Base-by-base conservation (phyloP, 108 stramenopile genomes). In the Cylindrotheca fusiformis region DNA sequence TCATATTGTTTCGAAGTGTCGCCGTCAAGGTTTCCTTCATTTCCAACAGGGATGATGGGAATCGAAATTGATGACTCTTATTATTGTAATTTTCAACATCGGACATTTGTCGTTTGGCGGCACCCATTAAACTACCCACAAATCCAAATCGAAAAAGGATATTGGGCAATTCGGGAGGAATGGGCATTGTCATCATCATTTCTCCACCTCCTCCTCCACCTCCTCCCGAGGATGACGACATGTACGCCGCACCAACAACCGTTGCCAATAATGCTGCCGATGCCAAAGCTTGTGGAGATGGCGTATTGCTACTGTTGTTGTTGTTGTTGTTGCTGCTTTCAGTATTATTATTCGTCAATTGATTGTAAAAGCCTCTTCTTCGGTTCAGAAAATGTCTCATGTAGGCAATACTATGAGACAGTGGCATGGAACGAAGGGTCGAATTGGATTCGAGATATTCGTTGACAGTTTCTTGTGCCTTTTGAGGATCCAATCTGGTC, bases 371-470 rank as follows among this genome's bases (percentile, higher is more conserved):
- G 18, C 63, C 50, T 45, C 60, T 63, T 18, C 55, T 33, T 36
- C 52, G 70, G 33, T 67, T 24, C 22, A 87, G 51, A 19, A 78
- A 67, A 45, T 82, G 80, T 26, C 83, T 78, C 20, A 82, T 44
- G 53, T 84, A 87, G 0, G 72, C 82, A 24, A 87, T 58, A 12
- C 76, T 68, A 52, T 88, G 75, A 4, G 77, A 74, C 52, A 85
- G 51, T 0, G 87, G 87, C 84, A 88, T 83, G 2, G 63, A 68
- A 14, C 57, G 63, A 45, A 90, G 66, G 31, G 77, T 76, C 0
- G 75, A 70, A 59, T 90, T 87, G 50, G 79, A 81, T 62, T 83
- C 32, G 58, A 81, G 58, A 60, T 83, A 88, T 29, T 78, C 63
- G 29, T 88, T 62, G 1, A 88, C 80, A 47, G 85, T 59, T 0